Evolutionary conservation across 2,329 filamentous ascomycete genomes (phyloP).

Genomic region (Xylariaceae sp.): DNA sequence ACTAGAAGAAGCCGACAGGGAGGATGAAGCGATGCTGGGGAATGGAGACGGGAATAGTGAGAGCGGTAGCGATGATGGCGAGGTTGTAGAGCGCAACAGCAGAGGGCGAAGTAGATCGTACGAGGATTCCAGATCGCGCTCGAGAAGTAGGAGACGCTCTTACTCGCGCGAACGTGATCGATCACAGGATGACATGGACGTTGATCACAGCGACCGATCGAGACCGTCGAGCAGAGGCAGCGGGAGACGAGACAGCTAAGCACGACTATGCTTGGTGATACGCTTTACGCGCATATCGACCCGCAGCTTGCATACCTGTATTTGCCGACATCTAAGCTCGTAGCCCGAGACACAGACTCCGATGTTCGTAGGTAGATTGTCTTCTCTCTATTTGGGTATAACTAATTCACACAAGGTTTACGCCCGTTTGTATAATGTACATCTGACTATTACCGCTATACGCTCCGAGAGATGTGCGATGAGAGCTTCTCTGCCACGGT

Average conservation of each 20-base stretch:
- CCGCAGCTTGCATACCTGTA: too few species aligned
- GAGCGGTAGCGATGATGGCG: constrained; percentile 14
- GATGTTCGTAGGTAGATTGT: not conserved
- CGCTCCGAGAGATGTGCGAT: constrained; percentile 10
- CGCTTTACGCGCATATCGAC: too few species aligned
- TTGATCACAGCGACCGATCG: constrained; percentile 23
- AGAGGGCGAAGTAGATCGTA: constrained; percentile 3
- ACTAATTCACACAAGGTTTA: constrained; percentile 8
- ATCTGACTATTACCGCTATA: not conserved
- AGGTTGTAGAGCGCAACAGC: constrained; percentile 9
- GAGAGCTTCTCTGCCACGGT: constrained; percentile 44
- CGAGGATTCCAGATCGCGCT: constrained; percentile 10
- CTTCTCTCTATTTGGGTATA: constrained; percentile 4
- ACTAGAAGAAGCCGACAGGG: constrained; percentile 56
- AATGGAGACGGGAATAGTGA: constrained; percentile 19
- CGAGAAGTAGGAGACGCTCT: constrained; percentile 12
- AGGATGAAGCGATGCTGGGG: constrained; percentile 18
- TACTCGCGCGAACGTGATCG: constrained; percentile 20
- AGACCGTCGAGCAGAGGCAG: too few species aligned
- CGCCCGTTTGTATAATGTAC: not conserved
- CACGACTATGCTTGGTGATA: too few species aligned
- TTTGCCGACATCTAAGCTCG: too few species aligned
- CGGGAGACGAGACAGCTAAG: too few species aligned
- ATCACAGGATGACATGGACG: constrained; percentile 35
- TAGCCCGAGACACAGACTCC: too few species aligned